Evolutionary conservation across 2,329 filamentous ascomycete genomes (phyloP).

Genomic region (Aureobasidium namibiae): DNA sequence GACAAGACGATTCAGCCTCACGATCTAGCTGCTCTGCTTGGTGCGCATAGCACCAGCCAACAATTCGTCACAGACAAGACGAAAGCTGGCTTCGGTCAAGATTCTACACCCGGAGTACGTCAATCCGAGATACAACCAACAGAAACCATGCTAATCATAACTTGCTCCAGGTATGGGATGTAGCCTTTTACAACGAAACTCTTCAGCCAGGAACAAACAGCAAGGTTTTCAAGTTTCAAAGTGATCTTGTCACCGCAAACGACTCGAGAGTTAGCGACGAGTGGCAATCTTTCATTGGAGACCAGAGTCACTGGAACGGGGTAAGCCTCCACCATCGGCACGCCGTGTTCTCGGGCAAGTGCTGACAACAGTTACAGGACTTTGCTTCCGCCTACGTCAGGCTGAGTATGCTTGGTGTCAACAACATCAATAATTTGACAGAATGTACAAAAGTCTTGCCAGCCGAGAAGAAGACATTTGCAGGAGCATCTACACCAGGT

Average conservation of each 20-base stretch:
- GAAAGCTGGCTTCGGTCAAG: constrained; percentile 29
- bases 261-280: constrained; percentile 27
- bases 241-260: constrained; percentile 28
- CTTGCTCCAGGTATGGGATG: constrained; percentile 31
- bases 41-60: constrained; percentile 31
- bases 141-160: neutral
- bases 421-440: constrained; percentile 22
- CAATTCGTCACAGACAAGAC: constrained; percentile 28
- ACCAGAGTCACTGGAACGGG: constrained; percentile 20
- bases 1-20: constrained; percentile 32
- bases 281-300: constrained; percentile 21
- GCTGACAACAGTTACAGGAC: constrained; percentile 16
- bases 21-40: constrained; percentile 29
- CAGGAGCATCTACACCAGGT: neutral
- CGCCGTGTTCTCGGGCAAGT: neutral
- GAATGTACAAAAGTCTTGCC: constrained; percentile 21
- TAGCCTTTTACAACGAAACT: constrained; percentile 29
- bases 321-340: neutral
- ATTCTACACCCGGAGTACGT: constrained; percentile 14
- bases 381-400: constrained; percentile 20
- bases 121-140: neutral
- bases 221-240: constrained; percentile 29
- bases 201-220: constrained; percentile 21
- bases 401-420: constrained; percentile 20
- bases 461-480: constrained; percentile 6